phyloP scores from a whole-genome alignment of 495 filamentous ascomycete species.

The Hyaloscypha finlandica region DNA sequence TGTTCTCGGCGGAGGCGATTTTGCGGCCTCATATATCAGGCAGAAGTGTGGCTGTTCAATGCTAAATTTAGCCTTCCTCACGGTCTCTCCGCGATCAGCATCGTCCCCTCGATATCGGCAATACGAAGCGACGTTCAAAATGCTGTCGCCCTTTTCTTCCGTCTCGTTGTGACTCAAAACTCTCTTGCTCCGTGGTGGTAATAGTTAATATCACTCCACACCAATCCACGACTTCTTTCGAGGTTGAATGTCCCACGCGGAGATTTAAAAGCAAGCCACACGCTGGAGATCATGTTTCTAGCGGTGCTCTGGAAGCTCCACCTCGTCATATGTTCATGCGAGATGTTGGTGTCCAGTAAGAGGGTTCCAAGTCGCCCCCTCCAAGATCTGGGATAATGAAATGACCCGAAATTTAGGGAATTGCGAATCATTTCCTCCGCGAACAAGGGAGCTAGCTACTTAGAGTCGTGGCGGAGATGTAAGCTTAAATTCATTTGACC shows the following conservation, averaged over 20 bases:
- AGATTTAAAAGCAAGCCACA: conserved; percentile 2
- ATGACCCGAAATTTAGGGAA: no score
- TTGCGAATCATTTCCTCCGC: no score
- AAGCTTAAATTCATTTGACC: neutral
- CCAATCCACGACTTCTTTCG: neutral
- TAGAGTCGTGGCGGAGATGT: neutral
- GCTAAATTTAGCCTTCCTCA: neutral
- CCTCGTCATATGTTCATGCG: neutral
- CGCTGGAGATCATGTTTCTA: neutral
- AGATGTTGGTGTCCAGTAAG: neutral
- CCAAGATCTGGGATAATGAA: no score
- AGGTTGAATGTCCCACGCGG: neutral
- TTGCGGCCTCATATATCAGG: neutral
- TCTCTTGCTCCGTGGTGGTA: neutral
- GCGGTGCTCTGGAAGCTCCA: neutral
- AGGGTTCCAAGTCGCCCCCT: neutral
- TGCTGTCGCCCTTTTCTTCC: neutral
- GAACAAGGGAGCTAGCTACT: neutral
- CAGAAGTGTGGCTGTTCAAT: neutral
- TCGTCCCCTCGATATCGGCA: neutral
- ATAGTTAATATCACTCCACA: neutral
- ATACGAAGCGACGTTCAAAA: neutral
- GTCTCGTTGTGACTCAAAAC: neutral
- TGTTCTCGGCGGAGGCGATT: no score
- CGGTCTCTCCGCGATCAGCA: conserved; percentile 1